A percentile compares a stretch with the other conserved stretches of the same genome.
Conservation (phyloP, 2,329 filamentous ascomycete species). For the Dactylellina leptospora region DNA sequence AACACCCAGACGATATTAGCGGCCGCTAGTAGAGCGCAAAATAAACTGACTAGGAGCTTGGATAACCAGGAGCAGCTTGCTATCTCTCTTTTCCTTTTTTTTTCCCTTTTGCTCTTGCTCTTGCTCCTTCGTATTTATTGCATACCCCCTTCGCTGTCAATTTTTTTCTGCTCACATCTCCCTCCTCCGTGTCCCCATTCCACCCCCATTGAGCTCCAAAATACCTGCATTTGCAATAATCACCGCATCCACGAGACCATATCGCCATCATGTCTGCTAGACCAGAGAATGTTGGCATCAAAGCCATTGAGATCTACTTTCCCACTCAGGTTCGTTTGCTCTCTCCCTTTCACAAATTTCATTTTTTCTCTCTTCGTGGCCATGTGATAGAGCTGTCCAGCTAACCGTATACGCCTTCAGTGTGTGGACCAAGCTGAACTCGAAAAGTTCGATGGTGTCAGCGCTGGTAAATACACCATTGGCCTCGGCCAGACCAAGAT, state of each 20-base stretch:
- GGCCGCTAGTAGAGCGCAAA: conserved; percentile 4
- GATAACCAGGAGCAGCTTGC: conserved; percentile 16
- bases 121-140: conserved; percentile 45
- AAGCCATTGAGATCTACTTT: conserved; percentile 91
- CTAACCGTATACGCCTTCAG: conserved; percentile 62
- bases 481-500: conserved; percentile 90
- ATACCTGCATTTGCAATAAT: conserved; percentile 20
- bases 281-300: conserved; percentile 88
- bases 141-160: conserved; percentile 33
- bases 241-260: conserved; percentile 44
- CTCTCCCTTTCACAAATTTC: conserved; percentile 51
- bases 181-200: conserved; percentile 3
- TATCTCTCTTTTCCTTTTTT: conserved; percentile 36
- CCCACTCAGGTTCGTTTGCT: conserved; percentile 76
- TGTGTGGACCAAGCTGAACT: conserved; percentile 85
- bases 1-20: conserved; percentile 23
- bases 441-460: conserved; percentile 85
- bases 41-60: neutral
- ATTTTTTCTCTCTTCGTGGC: neutral
- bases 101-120: too few species aligned
- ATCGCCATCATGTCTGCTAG: conserved; percentile 71
- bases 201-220: conserved; percentile 29
- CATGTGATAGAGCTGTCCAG: conserved; percentile 47
- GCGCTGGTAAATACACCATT: conserved; percentile 86
- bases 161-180: neutral